A percentile compares a stretch with the other conserved stretches of the same genome.
phyloP scores from a whole-genome alignment of 345 rosid genomes.

The Brassica juncea region DNA sequence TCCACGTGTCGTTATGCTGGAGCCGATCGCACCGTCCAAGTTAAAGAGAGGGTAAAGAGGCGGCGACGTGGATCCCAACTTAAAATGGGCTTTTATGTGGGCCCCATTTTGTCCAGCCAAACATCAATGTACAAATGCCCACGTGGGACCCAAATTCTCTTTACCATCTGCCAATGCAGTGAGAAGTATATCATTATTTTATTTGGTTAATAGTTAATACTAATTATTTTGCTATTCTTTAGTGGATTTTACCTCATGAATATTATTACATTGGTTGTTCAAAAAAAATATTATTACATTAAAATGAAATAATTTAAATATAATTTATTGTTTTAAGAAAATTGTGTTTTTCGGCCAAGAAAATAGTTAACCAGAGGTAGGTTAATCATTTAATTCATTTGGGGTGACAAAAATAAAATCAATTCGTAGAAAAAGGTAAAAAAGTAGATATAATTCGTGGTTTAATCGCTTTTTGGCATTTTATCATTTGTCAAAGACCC shows the following conservation, averaged over 20 bases:
- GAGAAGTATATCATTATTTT: too few species aligned
- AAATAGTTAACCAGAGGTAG: too few species aligned
- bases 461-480: conserved; percentile 26
- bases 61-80: conserved; percentile 43
- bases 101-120: conserved; percentile 37
- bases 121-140: conserved; percentile 1
- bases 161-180: conserved; percentile 12
- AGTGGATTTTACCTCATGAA: too few species aligned
- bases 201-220: too few species aligned
- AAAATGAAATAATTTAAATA: too few species aligned
- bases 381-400: not conserved
- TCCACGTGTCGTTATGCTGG: not conserved
- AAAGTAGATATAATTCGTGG: conserved; percentile 17
- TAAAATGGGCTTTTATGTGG: conserved; percentile 30
- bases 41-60: conserved; percentile 9
- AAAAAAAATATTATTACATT: too few species aligned
- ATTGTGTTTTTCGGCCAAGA: too few species aligned
- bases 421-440: not conserved
- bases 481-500: conserved; percentile 37
- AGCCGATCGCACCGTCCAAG: conserved; percentile 39
- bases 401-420: too few species aligned
- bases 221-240: too few species aligned
- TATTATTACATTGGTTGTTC: too few species aligned
- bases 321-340: too few species aligned
- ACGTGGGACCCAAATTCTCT: conserved; percentile 32